Percentiles rank a stretch among this genome's conserved stretches.
These are phyloP conservation scores for Candida maris DNA, from an alignment of 805 yeast species.

Conservation along the genomic window DNA sequence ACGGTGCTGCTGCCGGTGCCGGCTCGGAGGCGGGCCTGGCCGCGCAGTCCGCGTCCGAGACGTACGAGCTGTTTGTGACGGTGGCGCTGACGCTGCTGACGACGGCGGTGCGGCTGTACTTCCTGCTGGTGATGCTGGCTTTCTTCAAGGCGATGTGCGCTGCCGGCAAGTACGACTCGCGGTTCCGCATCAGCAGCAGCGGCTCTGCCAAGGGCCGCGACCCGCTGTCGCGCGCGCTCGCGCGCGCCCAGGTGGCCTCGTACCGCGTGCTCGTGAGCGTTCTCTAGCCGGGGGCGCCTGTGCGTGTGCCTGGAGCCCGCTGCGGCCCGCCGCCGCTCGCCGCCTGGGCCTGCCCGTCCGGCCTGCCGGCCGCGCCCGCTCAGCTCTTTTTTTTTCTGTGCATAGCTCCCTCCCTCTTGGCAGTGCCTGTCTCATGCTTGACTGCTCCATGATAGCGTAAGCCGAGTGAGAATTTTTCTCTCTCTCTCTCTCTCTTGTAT, in stretches of 20 bases:
- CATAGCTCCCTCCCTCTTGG: too few species aligned
- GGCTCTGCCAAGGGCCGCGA: conserved; percentile 5
- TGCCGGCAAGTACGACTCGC: conserved; percentile 36
- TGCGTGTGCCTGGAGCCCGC: too few species aligned
- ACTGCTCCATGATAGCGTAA: too few species aligned
- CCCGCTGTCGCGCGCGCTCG: conserved; percentile 6
- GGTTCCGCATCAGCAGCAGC: conserved; percentile 21
- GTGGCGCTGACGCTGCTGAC: conserved; percentile 47
- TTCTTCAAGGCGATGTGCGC: conserved; percentile 56
- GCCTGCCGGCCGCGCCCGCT: too few species aligned
- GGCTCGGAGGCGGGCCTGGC: conserved; percentile 24
- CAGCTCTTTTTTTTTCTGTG: too few species aligned
- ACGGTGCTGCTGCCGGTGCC: conserved; percentile 2
- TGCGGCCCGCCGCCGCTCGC: too few species aligned
- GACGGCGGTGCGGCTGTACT: conserved; percentile 52
- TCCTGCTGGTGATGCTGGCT: conserved; percentile 53
- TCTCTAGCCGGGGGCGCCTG: too few species aligned
- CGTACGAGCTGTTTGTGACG: conserved; percentile 56
- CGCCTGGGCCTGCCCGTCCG: too few species aligned
- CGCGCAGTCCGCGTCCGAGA: conserved; percentile 62
- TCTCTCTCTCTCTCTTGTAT: too few species aligned
- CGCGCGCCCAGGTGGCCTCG: conserved; percentile 15
- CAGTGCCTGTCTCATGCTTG: too few species aligned
- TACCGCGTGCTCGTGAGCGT: conserved; percentile 17
- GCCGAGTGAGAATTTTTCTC: too few species aligned